phyloP scores from a whole-genome alignment of 768 basidiomycete genomes.

The Tricholomella constricta region DNA sequence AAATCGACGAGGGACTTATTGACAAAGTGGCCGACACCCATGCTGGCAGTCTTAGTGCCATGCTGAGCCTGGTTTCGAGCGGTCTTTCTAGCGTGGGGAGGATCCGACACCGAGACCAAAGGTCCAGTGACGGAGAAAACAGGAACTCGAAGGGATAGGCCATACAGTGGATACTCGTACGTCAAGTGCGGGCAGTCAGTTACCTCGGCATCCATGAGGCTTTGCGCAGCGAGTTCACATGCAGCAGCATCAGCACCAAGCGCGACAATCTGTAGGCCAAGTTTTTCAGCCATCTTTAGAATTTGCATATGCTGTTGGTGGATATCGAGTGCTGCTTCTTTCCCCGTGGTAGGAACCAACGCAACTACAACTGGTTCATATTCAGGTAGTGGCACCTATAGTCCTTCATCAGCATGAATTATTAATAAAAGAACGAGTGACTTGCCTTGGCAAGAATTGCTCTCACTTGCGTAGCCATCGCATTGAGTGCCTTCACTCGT shows the following conservation, averaged over 20 bases:
- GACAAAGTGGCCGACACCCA: constrained; percentile 22
- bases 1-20: constrained; percentile 23
- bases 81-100: constrained; percentile 23
- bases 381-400: constrained; percentile 24
- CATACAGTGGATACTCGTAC: constrained; percentile 23
- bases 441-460: constrained; percentile 29
- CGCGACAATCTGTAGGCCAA: constrained; percentile 16
- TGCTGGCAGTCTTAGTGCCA: constrained; percentile 24
- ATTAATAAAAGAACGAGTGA: not conserved
- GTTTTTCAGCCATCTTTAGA: constrained; percentile 19
- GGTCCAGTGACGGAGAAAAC: constrained; percentile 23
- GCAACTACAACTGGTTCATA: constrained; percentile 23
- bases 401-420: not conserved
- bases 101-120: constrained; percentile 14
- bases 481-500: constrained; percentile 18
- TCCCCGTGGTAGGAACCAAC: constrained; percentile 26
- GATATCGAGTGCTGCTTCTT: constrained; percentile 21
- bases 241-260: constrained; percentile 27
- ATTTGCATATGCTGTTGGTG: constrained; percentile 21
- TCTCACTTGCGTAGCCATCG: constrained; percentile 24
- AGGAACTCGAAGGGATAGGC: constrained; percentile 19
- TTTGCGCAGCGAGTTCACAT: constrained; percentile 23
- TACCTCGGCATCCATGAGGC: constrained; percentile 20
- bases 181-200: constrained; percentile 9
- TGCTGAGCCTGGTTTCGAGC: constrained; percentile 25